Evolutionary conservation across 73 alveolate genomes (phyloP).

Genomic region (Paramecium biaurelia): DNA sequence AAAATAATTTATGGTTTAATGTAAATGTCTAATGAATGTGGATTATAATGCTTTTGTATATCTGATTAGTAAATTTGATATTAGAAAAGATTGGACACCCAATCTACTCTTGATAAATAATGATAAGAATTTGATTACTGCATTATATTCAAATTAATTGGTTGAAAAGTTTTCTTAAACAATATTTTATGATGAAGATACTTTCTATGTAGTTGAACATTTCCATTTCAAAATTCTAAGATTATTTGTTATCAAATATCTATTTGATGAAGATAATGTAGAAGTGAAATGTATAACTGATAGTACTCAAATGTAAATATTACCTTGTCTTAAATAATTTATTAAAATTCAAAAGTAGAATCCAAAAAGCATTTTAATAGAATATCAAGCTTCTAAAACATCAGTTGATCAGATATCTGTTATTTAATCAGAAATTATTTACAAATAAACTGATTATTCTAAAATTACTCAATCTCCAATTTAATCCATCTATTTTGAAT

Average conservation of each 20-base stretch:
- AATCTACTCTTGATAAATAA: neutral
- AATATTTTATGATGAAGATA: neutral
- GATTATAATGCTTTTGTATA: conserved; percentile 21
- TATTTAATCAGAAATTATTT: neutral
- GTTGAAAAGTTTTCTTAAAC: neutral
- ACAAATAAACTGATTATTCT: neutral
- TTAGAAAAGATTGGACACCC: neutral
- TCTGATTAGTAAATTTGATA: neutral
- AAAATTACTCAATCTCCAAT: neutral
- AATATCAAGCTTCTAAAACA: neutral
- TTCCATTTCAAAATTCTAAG: neutral
- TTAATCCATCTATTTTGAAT: neutral
- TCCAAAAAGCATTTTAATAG: neutral
- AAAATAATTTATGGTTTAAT: neutral
- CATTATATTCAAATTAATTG: neutral
- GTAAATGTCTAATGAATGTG: neutral
- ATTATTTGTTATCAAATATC: neutral
- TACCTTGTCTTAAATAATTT: neutral
- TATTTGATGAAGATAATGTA: neutral
- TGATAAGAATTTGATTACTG: neutral
- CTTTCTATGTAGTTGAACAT: neutral
- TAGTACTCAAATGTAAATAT: neutral
- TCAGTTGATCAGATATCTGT: neutral
- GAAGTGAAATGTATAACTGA: neutral
- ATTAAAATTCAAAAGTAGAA: neutral